Percentiles rank a stretch among this genome's conserved stretches.
These are phyloP conservation scores for Syncephalis fuscata DNA, from an alignment of 371 early-diverging fungal species.

Conservation along the genomic window DNA sequence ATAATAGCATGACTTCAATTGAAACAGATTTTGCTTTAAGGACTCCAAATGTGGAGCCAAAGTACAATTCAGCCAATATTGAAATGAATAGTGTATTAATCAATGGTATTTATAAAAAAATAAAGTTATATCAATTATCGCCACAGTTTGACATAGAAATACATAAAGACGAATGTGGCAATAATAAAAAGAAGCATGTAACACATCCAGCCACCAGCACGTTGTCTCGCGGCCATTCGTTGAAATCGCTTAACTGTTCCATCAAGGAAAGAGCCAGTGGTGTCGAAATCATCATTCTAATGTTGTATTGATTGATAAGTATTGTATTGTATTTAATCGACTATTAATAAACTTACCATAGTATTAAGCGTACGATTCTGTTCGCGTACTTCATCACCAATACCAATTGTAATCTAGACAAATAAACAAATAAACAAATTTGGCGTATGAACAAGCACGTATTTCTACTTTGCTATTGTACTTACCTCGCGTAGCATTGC, in stretches of 20 bases:
- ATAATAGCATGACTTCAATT: too few species aligned
- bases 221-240: conserved; percentile 22
- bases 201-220: conserved; percentile 28
- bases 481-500: neutral
- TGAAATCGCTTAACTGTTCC: conserved; percentile 24
- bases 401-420: conserved; percentile 17
- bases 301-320: neutral
- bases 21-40: too few species aligned
- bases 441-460: neutral
- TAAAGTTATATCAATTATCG: conserved; percentile 7
- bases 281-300: conserved; percentile 21
- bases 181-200: conserved; percentile 26
- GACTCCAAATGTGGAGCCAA: too few species aligned
- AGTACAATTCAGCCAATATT: too few species aligned
- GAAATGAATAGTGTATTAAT: too few species aligned
- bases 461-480: neutral
- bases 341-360: conserved; percentile 11
- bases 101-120: too few species aligned
- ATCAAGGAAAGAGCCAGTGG: conserved; percentile 19
- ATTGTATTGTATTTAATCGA: too few species aligned
- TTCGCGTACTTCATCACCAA: conserved; percentile 29
- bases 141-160: conserved; percentile 14
- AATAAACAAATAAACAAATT: too few species aligned
- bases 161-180: conserved; percentile 21
- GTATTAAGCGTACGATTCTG: conserved; percentile 20